Evolutionary conservation across 1,139 yeast species (phyloP).

Genomic region (Hyphopichia pseudoburtonii): DNA sequence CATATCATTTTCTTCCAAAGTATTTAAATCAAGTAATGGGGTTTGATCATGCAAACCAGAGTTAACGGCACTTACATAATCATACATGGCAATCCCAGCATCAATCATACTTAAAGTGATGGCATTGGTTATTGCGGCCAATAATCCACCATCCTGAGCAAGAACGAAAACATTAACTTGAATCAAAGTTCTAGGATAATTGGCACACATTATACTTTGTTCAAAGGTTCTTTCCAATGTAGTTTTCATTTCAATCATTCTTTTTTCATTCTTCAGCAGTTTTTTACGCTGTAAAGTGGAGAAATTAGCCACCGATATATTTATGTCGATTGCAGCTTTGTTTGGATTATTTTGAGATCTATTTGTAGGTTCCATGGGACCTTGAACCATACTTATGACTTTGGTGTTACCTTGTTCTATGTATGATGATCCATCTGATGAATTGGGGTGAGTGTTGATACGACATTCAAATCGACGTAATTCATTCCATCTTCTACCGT

Average conservation of each 20-base stretch:
- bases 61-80: conserved; percentile 77
- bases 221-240: conserved; percentile 78
- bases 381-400: conserved; percentile 80
- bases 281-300: conserved; percentile 77
- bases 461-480: conserved; percentile 77
- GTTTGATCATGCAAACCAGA: conserved; percentile 78
- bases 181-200: conserved; percentile 83
- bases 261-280: conserved; percentile 58
- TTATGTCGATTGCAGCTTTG: conserved; percentile 61
- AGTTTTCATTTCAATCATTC: conserved; percentile 75
- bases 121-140: conserved; percentile 83
- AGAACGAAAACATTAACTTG: conserved; percentile 73
- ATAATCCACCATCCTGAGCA: conserved; percentile 87
- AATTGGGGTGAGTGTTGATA: conserved; percentile 82
- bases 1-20: conserved; percentile 80
- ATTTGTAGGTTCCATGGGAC: conserved; percentile 81
- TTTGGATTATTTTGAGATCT: conserved; percentile 46
- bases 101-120: conserved; percentile 86
- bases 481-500: conserved; percentile 96
- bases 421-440: conserved; percentile 90
- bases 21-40: conserved; percentile 79
- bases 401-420: conserved; percentile 93
- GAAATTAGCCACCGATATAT: conserved; percentile 75
- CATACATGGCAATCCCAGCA: conserved; percentile 95
- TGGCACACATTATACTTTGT: conserved; percentile 70